A percentile compares a stretch with the other conserved stretches of the same genome.
Conservation (phyloP, 2,329 filamentous ascomycete species). For the Penicillium sp. region DNA sequence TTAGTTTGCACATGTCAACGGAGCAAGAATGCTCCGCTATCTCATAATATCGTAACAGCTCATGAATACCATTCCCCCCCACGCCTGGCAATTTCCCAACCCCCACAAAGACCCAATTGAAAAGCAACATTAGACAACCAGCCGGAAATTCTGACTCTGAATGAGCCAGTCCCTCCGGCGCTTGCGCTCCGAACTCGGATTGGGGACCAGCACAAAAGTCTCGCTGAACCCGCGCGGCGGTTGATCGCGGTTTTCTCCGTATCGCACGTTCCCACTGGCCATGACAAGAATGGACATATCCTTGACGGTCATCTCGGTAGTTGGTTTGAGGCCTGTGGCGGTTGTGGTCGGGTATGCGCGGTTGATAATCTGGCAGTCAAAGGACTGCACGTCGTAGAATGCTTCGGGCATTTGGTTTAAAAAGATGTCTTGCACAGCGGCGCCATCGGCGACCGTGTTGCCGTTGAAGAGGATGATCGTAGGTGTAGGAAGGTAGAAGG, state of each 20-base stretch:
- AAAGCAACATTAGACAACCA: constrained; percentile 45
- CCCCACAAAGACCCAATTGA: too few species aligned
- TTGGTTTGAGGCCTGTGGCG: constrained; percentile 36
- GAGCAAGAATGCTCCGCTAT: not conserved
- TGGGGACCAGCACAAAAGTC: constrained; percentile 77
- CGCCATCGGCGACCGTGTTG: constrained; percentile 62
- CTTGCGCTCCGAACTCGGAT: constrained; percentile 55
- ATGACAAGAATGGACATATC: constrained; percentile 73
- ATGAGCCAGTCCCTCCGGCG: constrained; percentile 65
- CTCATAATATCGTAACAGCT: constrained; percentile 6
- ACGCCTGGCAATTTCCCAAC: not conserved
- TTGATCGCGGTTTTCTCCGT: constrained; percentile 63
- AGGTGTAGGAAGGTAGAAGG: constrained; percentile 67
- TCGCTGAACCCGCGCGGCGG: constrained; percentile 75
- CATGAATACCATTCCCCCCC: not conserved
- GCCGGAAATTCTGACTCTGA: constrained; percentile 71
- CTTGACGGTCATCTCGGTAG: constrained; percentile 49
- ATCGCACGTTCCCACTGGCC: constrained; percentile 71
- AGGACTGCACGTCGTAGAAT: constrained; percentile 74
- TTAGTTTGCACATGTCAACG: not conserved
- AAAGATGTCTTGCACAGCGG: constrained; percentile 69
- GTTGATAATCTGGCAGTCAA: constrained; percentile 79
- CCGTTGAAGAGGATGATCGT: constrained; percentile 81
- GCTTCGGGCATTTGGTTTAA: constrained; percentile 62
- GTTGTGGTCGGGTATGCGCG: constrained; percentile 63